Evolutionary conservation across 768 basidiomycete species (phyloP), one percentile per base, ranked within the genome.

Genomic region (Lepiota subincarnata): DNA sequence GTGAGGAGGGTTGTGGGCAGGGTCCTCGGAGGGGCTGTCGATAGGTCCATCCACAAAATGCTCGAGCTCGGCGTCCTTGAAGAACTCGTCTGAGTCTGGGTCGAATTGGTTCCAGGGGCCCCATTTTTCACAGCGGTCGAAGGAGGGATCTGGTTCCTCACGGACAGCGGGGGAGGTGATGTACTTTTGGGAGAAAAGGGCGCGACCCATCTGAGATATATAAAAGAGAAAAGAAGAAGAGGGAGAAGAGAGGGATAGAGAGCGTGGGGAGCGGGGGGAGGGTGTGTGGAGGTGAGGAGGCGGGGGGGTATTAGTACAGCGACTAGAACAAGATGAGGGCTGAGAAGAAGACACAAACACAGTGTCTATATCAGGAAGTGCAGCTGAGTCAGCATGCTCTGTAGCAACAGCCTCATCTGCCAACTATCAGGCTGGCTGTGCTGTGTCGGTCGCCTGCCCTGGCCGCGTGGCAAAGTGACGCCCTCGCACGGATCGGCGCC

Each of bases 21-120:
- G 38, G n/a, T 58, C 31, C 20, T 44, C 55, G 14, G 53, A 39
- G 61, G 34, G 62, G 63, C 20, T 69, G 20, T 37, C 68, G 31
- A 68, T 65, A 12, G 71, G 69, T 55, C 75, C 73, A 67, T 72
- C 75, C 62, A 86, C 58, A 67, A 86, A 84, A 57, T 79, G 81
- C 75, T 89, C 87, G 67, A 81, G 83, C 55, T 84, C 76, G 31
- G 83, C 83, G 56, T 73, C 64, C 49, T 69, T 70, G 63, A 86
- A 85, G 63, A 88, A 88, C 58, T 87, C 86, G 60, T 88, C 86
- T n/a, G 86, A 83, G 67, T 89, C 87, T 4, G 87, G 87, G 67
- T 89, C 86, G 66, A 89, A 89, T 8, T 79, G 73, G 63, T 87
- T 86, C 68, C 73, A 75, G 57, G 73, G 68, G 52, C 82, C 79